A percentile compares a stretch with the other conserved stretches of the same genome.
Evolutionary conservation across 163 green algal genomes (phyloP).

Genomic region (Scenedesmus sp.): DNA sequence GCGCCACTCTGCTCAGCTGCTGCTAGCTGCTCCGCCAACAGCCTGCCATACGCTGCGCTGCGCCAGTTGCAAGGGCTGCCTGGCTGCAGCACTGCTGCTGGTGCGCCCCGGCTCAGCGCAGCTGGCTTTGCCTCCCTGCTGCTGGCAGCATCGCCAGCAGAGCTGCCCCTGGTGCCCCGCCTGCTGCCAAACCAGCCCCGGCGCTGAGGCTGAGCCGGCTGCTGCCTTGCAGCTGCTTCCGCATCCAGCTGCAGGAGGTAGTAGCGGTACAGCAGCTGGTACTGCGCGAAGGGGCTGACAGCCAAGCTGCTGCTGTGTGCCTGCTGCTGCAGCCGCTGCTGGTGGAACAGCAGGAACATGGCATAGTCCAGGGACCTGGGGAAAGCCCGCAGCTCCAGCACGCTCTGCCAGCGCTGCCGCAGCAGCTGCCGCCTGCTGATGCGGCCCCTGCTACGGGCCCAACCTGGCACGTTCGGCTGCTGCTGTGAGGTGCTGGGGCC

Average conservation of each 20-base stretch:
- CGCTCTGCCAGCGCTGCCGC: constrained; percentile 39
- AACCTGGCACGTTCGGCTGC: background rate
- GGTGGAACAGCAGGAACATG: constrained; percentile 49
- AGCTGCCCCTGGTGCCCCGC: constrained; percentile 7
- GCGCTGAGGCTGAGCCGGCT: background rate
- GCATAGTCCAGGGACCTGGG: constrained; percentile 37
- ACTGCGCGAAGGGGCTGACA: constrained; percentile 21
- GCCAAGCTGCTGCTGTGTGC: background rate
- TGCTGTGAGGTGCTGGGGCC: background rate
- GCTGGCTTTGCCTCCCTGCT: background rate
- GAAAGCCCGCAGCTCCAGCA: constrained; percentile 32
- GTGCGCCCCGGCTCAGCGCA: background rate
- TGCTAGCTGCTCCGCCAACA: constrained; percentile 7
- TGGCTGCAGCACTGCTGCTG: background rate
- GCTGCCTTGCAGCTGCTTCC: background rate
- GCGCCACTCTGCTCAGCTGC: background rate
- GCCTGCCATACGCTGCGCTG: background rate
- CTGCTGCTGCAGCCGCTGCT: constrained; percentile 24
- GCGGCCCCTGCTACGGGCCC: background rate
- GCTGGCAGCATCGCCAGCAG: background rate
- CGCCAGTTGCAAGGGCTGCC: constrained; percentile 37
- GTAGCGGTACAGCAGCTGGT: constrained; percentile 34
- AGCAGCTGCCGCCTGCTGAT: constrained; percentile 11
- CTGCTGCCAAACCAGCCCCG: constrained; percentile 34
- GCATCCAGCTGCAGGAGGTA: background rate